A percentile compares a stretch with the other conserved stretches of the same genome.
phyloP scores from a whole-genome alignment of 2,329 filamentous ascomycete species.

The Colletotrichum brevisporum region DNA sequence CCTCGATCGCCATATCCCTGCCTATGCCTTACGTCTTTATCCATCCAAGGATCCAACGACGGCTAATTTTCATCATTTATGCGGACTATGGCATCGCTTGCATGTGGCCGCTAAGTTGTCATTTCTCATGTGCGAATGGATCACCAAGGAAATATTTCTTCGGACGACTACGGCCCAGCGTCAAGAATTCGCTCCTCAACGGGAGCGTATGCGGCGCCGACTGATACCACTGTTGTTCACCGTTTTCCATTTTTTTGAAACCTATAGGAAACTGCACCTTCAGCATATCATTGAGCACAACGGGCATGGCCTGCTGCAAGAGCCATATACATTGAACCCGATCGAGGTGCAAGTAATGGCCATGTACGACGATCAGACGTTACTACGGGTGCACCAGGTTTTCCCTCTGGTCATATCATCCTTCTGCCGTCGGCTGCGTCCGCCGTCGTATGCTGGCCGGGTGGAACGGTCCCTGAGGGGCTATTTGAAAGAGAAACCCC shows the following conservation, averaged over 20 bases:
- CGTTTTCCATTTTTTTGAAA: conserved; percentile 78
- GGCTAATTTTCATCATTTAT: conserved; percentile 72
- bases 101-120: conserved; percentile 76
- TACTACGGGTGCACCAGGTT: conserved; percentile 74
- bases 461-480: conserved; percentile 74
- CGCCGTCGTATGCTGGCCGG: conserved; percentile 75
- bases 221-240: conserved; percentile 76
- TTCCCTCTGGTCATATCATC: conserved; percentile 76
- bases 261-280: conserved; percentile 71
- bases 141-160: conserved; percentile 76
- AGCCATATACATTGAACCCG: conserved; percentile 73
- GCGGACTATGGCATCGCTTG: conserved; percentile 75
- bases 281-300: conserved; percentile 67
- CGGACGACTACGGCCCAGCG: conserved; percentile 68
- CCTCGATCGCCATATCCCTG: conserved; percentile 70
- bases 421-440: conserved; percentile 73
- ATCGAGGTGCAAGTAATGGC: conserved; percentile 74
- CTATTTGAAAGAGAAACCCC: conserved; percentile 73
- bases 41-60: conserved; percentile 63
- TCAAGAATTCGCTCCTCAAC: conserved; percentile 71
- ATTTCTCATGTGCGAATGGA: conserved; percentile 74
- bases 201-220: conserved; percentile 74
- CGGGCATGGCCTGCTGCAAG: conserved; percentile 64
- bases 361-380: conserved; percentile 75
- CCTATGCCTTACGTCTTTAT: conserved; percentile 72